Evolutionary conservation across 225 moss, liverwort and hornwort genomes (phyloP).

Genomic region (Marchantia polymorpha): DNA sequence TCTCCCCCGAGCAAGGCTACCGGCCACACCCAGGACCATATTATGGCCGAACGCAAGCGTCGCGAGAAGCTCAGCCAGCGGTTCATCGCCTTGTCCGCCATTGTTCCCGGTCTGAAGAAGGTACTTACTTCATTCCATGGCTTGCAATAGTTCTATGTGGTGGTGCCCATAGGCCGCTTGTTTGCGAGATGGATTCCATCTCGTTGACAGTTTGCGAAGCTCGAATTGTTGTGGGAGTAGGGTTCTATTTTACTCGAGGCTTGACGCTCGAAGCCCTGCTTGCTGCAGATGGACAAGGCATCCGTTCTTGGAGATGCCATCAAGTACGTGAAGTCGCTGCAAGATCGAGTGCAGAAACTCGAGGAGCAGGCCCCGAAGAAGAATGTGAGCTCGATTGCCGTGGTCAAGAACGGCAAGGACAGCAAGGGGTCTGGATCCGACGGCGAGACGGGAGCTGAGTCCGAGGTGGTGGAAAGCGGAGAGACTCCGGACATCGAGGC

Average conservation of each 20-base stretch:
- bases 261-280: background rate
- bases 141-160: background rate
- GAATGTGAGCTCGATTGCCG: slow-evolving; percentile 59
- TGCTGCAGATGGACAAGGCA: slow-evolving; percentile 88
- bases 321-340: slow-evolving; percentile 84
- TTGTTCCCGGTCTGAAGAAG: slow-evolving; percentile 96
- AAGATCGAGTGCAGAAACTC: slow-evolving; percentile 78
- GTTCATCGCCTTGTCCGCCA: slow-evolving; percentile 91
- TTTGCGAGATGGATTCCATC: too few species aligned
- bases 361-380: slow-evolving; percentile 90
- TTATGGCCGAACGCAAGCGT: slow-evolving; percentile 94
- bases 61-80: slow-evolving; percentile 97
- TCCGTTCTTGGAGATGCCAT: slow-evolving; percentile 95
- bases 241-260: background rate
- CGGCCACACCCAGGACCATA: slow-evolving; percentile 94
- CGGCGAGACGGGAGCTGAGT: slow-evolving; percentile 35
- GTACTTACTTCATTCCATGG: slow-evolving; percentile 21
- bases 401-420: slow-evolving; percentile 27
- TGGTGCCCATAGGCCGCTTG: background rate
- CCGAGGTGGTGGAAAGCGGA: slow-evolving; percentile 54
- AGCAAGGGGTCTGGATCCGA: slow-evolving; percentile 25
- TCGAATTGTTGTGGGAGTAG: too few species aligned
- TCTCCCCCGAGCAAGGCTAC: slow-evolving; percentile 51
- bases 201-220: too few species aligned
- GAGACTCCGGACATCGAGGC: slow-evolving; percentile 87